Conservation (phyloP, 306 rosid genomes). For the Spatholobus suberectus region DNA sequence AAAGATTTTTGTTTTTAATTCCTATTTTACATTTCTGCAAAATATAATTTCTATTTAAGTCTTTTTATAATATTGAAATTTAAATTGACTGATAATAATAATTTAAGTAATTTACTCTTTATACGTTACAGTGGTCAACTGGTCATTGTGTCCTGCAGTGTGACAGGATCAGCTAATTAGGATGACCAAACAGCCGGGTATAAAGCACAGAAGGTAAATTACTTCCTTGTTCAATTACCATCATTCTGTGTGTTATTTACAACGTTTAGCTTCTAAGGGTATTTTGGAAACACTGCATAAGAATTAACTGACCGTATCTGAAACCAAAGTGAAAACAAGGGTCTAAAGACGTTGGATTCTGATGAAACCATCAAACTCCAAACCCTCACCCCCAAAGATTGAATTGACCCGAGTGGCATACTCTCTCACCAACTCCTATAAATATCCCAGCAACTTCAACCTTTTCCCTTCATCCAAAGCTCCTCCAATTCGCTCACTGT, state of each 20-base stretch:
- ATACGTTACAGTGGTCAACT: too few relatives aligned
- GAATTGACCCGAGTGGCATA: neutral
- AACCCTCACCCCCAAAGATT: neutral
- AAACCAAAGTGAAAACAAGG: slow-evolving; percentile 37
- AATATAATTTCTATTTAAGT: too few relatives aligned
- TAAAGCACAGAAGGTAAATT: neutral
- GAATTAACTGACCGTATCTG: slow-evolving; percentile 7
- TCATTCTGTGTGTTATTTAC: neutral
- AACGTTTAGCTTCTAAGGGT: slow-evolving; percentile 9
- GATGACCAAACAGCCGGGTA: neutral
- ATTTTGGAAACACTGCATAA: neutral
- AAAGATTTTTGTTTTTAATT: too few relatives aligned
- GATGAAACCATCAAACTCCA: neutral
- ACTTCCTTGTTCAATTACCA: neutral
- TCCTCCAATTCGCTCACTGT: neutral
- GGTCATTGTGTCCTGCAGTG: too few relatives aligned
- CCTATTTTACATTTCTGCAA: too few relatives aligned
- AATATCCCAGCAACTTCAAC: neutral
- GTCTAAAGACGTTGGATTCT: slow-evolving; percentile 4
- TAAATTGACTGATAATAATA: too few relatives aligned
- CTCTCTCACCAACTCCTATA: neutral
- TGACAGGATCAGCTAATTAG: neutral
- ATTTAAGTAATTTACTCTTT: too few relatives aligned
- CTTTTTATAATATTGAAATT: too few relatives aligned
- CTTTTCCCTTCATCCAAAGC: neutral